These are phyloP conservation scores for Botryotinia convoluta DNA, from an alignment of 2,329 filamentous ascomycete genomes.

Conservation along the genomic window DNA sequence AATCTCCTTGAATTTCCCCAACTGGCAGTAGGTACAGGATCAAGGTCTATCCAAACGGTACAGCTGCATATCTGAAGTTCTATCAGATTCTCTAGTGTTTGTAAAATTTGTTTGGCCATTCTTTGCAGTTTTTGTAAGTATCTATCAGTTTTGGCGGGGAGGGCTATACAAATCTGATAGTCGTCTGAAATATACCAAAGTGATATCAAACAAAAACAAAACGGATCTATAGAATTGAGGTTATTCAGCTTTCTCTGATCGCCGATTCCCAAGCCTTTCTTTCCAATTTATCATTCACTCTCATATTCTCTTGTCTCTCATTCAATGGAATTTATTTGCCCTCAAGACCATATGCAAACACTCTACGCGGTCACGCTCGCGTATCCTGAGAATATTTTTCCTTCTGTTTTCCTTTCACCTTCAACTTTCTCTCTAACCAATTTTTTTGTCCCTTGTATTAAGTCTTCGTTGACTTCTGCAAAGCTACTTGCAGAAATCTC, in stretches of 20 bases:
- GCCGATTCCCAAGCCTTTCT: neutral
- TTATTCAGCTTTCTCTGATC: neutral
- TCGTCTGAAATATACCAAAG: neutral
- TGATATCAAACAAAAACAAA: neutral
- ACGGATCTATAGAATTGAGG: neutral
- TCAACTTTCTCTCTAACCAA: neutral
- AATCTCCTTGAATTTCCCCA: neutral
- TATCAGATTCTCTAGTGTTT: neutral
- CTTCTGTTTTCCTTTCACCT: neutral
- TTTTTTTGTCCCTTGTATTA: neutral
- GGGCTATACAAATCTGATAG: neutral
- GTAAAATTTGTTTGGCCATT: neutral
- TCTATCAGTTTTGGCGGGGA: neutral
- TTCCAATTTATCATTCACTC: neutral
- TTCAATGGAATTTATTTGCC: neutral
- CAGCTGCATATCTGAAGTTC: neutral
- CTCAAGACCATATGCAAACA: neutral
- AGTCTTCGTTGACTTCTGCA: neutral
- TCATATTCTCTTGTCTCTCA: neutral
- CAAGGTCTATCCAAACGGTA: neutral
- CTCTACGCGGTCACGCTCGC: neutral
- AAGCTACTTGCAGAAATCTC: neutral
- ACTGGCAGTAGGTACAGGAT: neutral
- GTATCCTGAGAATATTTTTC: neutral
- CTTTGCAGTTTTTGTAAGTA: neutral